Percentiles rank a stretch among this genome's conserved stretches.
Conservation (phyloP, 2,329 filamentous ascomycete species). For the Colletotrichum zoysiae region DNA sequence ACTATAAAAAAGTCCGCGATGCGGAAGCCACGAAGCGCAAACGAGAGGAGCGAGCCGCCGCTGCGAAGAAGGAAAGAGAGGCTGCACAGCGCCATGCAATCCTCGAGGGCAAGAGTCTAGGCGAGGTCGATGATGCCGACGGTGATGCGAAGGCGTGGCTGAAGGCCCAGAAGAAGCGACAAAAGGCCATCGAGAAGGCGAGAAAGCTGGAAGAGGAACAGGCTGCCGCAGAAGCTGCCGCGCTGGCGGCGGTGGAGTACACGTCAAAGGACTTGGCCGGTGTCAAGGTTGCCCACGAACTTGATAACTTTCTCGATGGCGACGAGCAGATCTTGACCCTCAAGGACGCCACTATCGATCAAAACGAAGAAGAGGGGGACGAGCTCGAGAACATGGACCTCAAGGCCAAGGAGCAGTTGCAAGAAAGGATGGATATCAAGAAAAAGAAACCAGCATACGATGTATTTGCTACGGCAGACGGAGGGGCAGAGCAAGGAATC, state of each 20-base stretch:
- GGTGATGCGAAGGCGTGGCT: slow-evolving; percentile 89
- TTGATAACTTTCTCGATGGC: slow-evolving; percentile 82
- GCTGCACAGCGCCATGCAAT: slow-evolving; percentile 80
- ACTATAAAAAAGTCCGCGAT: slow-evolving; percentile 74
- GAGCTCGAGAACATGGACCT: slow-evolving; percentile 85
- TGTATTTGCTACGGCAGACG: slow-evolving; percentile 75
- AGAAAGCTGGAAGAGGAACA: slow-evolving; percentile 80
- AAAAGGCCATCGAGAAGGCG: slow-evolving; percentile 88
- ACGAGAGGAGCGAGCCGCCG: slow-evolving; percentile 83
- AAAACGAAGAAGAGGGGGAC: slow-evolving; percentile 88
- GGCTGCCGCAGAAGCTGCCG: slow-evolving; percentile 78
- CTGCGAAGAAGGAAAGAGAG: slow-evolving; percentile 89
- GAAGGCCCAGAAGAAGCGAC: slow-evolving; percentile 89
- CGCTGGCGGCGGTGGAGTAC: slow-evolving; percentile 76
- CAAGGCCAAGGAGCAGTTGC: slow-evolving; percentile 77
- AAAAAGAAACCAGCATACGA: slow-evolving; percentile 93
- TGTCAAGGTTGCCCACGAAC: slow-evolving; percentile 91
- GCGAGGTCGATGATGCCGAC: slow-evolving; percentile 77
- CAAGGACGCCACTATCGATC: slow-evolving; percentile 90
- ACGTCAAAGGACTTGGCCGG: slow-evolving; percentile 89
- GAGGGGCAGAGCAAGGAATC: slow-evolving; percentile 74
- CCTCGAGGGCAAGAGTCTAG: slow-evolving; percentile 86
- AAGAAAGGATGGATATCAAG: slow-evolving; percentile 85
- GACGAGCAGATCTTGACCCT: slow-evolving; percentile 92
- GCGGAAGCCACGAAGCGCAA: slow-evolving; percentile 82